phyloP scores from a whole-genome alignment of 1,284 basidiomycete genomes.

The Marasmius oreades region DNA sequence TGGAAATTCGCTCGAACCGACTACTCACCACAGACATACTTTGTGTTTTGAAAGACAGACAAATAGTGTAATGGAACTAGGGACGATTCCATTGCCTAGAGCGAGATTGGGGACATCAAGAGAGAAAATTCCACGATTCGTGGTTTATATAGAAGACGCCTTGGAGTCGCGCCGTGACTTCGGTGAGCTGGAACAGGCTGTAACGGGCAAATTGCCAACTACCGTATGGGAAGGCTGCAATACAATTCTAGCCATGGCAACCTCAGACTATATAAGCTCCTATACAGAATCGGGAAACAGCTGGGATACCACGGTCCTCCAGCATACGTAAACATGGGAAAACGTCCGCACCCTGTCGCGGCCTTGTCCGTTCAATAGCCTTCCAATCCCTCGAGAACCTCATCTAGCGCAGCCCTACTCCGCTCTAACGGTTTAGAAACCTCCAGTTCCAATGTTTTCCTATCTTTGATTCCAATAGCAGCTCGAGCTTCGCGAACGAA shows the following conservation, averaged over 20 bases:
- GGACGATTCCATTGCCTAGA: neutral
- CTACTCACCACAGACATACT: neutral
- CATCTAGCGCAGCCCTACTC: conserved; percentile 47
- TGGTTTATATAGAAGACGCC: no score
- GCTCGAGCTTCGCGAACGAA: conserved; percentile 50
- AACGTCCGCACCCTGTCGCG: neutral
- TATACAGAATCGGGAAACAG: neutral
- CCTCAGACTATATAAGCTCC: no score
- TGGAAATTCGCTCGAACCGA: neutral
- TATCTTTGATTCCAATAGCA: conserved; percentile 50
- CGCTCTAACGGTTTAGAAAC: conserved; percentile 51
- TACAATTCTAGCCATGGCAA: no score
- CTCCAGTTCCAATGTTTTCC: conserved; percentile 41
- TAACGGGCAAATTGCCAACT: no score
- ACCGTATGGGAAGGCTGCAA: no score
- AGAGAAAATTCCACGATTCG: no score
- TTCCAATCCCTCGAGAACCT: conserved; percentile 42
- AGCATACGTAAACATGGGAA: neutral
- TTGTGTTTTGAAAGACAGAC: neutral
- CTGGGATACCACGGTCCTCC: neutral
- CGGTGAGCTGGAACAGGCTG: no score
- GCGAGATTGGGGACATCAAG: neutral
- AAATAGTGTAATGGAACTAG: neutral
- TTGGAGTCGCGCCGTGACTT: no score
- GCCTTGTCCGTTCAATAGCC: neutral